phyloP scores from a whole-genome alignment of 78 protist genomes.

The Speleostelium caveatum region DNA sequence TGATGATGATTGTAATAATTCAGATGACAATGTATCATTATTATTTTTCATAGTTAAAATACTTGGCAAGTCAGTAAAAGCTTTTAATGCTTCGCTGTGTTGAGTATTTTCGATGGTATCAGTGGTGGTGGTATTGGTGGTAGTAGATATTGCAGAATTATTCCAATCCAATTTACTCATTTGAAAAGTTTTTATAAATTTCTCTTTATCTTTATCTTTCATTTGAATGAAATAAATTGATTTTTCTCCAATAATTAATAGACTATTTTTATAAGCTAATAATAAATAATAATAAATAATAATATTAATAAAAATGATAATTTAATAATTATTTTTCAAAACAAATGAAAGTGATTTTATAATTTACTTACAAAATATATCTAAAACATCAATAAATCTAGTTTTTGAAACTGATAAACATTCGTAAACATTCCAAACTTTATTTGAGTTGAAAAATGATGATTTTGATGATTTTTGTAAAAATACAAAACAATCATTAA shows the following conservation, averaged over 20 bases:
- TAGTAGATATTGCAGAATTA: neutral
- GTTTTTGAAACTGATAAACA: neutral
- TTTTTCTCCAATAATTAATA: constrained; percentile 40
- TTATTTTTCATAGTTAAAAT: constrained; percentile 21
- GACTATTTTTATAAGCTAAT: constrained; percentile 17
- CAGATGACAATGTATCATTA: neutral
- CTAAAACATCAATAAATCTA: constrained; percentile 56
- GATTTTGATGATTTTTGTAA: constrained; percentile 53
- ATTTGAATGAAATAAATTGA: constrained; percentile 44
- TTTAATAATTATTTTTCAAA: neutral
- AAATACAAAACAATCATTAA: constrained; percentile 56
- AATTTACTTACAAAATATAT: constrained; percentile 40
- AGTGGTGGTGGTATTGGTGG: neutral
- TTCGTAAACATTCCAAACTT: constrained; percentile 13
- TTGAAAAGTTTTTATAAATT: constrained; percentile 23
- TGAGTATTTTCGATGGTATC: no score
- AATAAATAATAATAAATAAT: neutral
- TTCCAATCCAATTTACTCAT: constrained; percentile 42
- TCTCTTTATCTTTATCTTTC: constrained; percentile 19
- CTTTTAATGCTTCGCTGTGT: no score
- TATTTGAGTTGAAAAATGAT: neutral
- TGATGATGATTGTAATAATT: no score
- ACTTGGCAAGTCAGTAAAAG: constrained; percentile 58
- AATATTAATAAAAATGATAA: neutral
- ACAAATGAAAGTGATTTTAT: no score